Conservation (phyloP, 2,329 filamentous ascomycete genomes). For the Penicillium sp. region DNA sequence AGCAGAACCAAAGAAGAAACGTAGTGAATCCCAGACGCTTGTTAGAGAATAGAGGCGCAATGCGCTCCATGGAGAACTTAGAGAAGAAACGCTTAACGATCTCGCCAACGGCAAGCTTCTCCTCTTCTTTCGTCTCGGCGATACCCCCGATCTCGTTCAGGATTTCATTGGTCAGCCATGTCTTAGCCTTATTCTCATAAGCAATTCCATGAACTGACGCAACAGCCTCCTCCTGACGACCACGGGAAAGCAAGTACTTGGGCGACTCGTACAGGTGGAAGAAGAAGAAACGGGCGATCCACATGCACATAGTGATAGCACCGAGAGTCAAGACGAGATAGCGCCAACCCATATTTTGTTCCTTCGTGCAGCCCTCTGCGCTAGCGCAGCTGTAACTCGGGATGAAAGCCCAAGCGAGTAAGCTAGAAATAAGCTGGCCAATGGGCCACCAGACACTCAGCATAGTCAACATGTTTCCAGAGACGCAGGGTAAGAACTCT, state of each 20-base stretch:
- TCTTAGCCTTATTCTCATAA: constrained; percentile 64
- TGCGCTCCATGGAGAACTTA: constrained; percentile 65
- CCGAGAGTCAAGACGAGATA: constrained; percentile 71
- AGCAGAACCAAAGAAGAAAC: constrained; percentile 70
- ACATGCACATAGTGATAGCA: constrained; percentile 72
- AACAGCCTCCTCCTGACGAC: constrained; percentile 74
- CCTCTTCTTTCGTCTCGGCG: constrained; percentile 40
- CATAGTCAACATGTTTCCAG: constrained; percentile 69
- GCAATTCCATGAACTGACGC: constrained; percentile 77
- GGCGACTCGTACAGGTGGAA: constrained; percentile 84
- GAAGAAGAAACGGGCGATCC: constrained; percentile 72
- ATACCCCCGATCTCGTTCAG: constrained; percentile 54
- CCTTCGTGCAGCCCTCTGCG: constrained; percentile 45
- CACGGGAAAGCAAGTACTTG: constrained; percentile 74
- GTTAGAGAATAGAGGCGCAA: constrained; percentile 61
- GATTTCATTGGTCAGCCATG: constrained; percentile 73
- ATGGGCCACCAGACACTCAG: constrained; percentile 85
- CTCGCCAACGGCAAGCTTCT: constrained; percentile 43
- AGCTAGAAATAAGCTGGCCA: constrained; percentile 63
- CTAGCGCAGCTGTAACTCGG: constrained; percentile 60
- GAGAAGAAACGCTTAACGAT: constrained; percentile 60
- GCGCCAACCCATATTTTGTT: constrained; percentile 71
- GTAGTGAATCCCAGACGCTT: constrained; percentile 51
- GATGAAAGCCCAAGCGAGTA: constrained; percentile 65
- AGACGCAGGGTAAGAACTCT: constrained; percentile 74